Percentiles rank a stretch among this genome's conserved stretches.
Evolutionary conservation across 2,329 filamentous ascomycete genomes (phyloP).

Genomic region (Chalaropsis ovoidea): DNA sequence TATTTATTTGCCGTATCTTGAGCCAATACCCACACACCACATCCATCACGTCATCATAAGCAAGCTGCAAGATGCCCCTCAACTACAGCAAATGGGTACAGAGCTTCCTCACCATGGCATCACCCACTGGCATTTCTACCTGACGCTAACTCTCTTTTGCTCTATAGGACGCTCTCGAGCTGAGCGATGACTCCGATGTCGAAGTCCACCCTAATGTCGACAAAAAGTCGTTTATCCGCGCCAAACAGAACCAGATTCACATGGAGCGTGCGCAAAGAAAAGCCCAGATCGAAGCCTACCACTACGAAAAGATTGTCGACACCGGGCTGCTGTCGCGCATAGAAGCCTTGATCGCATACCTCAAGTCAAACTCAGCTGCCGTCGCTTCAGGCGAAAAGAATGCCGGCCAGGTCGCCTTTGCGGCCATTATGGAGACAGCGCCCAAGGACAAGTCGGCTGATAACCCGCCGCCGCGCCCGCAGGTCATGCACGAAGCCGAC

Average conservation of each 20-base stretch:
- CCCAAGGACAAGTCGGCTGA: slow-evolving; percentile 58
- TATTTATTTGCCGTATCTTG: neutral
- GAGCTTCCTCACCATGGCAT: slow-evolving; percentile 18
- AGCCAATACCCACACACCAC: neutral
- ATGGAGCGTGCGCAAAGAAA: slow-evolving; percentile 76
- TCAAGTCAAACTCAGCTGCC: slow-evolving; percentile 62
- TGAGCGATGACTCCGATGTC: slow-evolving; percentile 95
- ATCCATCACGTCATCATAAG: slow-evolving; percentile 29
- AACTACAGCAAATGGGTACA: slow-evolving; percentile 61
- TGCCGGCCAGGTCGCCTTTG: slow-evolving; percentile 77
- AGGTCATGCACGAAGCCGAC: slow-evolving; percentile 65
- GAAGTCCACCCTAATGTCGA: slow-evolving; percentile 99
- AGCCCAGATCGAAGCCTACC: slow-evolving; percentile 78
- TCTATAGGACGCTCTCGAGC: slow-evolving; percentile 71
- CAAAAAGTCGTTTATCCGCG: slow-evolving; percentile 95
- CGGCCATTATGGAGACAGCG: slow-evolving; percentile 74
- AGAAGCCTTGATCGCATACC: slow-evolving; percentile 60
- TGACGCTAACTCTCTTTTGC: slow-evolving; percentile 20
- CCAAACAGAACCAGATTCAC: slow-evolving; percentile 96
- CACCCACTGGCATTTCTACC: slow-evolving; percentile 3
- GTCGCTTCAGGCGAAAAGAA: slow-evolving; percentile 42
- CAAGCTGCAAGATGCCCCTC: slow-evolving; percentile 38
- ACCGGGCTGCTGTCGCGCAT: slow-evolving; percentile 81
- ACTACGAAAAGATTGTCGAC: slow-evolving; percentile 89
- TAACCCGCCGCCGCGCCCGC: slow-evolving; percentile 62